Conservation (phyloP, 2,329 filamentous ascomycete genomes). For the Tolypocladium amazonense region DNA sequence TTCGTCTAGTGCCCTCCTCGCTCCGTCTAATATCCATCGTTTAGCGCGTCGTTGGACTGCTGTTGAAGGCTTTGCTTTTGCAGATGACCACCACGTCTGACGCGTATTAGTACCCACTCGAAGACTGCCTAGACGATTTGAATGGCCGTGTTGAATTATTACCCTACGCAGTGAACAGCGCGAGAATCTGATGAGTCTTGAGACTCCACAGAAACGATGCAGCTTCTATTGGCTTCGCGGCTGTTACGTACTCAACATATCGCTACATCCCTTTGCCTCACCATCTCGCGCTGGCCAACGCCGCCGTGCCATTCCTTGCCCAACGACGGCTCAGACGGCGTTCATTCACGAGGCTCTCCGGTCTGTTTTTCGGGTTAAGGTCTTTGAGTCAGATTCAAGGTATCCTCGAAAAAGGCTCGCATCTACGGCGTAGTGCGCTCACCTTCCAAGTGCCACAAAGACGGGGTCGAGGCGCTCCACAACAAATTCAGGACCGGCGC, state of each 20-base stretch:
- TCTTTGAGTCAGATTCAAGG: not conserved
- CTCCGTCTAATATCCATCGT: not conserved
- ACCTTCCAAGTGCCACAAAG: not conserved
- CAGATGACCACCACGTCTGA: not conserved
- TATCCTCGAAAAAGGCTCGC: not conserved
- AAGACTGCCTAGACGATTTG: not conserved
- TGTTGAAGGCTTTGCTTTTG: not conserved
- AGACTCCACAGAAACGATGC: not conserved
- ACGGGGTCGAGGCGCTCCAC: not conserved
- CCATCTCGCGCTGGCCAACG: not conserved
- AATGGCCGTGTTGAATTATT: no score
- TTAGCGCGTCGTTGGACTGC: not conserved
- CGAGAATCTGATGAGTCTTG: no score
- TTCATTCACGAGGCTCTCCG: not conserved
- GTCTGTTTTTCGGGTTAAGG: not conserved
- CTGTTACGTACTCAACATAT: not conserved
- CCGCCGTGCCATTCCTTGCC: not conserved
- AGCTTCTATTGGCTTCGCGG: not conserved
- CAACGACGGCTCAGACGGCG: not conserved
- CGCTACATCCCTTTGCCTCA: not conserved
- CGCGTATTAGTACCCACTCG: no score
- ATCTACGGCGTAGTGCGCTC: not conserved
- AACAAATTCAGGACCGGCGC: no score
- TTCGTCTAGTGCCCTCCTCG: not conserved
- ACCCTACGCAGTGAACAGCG: no score